phyloP scores from a whole-genome alignment of 2,329 filamentous ascomycete species.

The Neospermospora avenae region DNA sequence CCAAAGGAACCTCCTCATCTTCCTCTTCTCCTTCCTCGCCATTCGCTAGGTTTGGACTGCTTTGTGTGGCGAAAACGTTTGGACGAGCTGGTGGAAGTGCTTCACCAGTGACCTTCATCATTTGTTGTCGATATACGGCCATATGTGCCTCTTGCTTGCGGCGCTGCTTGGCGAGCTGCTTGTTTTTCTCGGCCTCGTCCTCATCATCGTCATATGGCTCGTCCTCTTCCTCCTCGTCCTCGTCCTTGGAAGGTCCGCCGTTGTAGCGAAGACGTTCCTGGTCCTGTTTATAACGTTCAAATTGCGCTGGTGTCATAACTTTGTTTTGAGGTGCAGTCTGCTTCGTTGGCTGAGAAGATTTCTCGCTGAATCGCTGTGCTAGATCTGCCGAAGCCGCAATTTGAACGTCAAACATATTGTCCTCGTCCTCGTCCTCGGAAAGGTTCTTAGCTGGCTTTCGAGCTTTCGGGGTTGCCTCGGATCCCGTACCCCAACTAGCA shows the following conservation, averaged over 20 bases:
- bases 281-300: constrained; percentile 75
- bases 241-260: constrained; percentile 44
- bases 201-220: constrained; percentile 70
- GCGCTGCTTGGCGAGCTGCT: constrained; percentile 70
- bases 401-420: constrained; percentile 32
- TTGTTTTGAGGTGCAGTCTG: constrained; percentile 56
- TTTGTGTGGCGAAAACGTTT: constrained; percentile 55
- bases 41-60: constrained; percentile 55
- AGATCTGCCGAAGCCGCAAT: constrained; percentile 30
- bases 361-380: constrained; percentile 31
- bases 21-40: constrained; percentile 62
- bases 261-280: constrained; percentile 57
- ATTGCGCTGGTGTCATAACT: constrained; percentile 87
- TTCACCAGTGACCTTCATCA: constrained; percentile 94
- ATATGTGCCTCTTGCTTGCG: constrained; percentile 88
- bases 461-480: constrained; percentile 28
- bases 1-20: constrained; percentile 84
- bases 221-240: constrained; percentile 62
- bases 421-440: constrained; percentile 30
- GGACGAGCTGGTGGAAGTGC: constrained; percentile 49
- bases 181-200: constrained; percentile 74
- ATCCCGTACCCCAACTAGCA: constrained; percentile 21
- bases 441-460: constrained; percentile 17
- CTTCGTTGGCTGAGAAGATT: constrained; percentile 14
- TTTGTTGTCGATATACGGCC: constrained; percentile 85